Conservation (phyloP, 2,329 filamentous ascomycete species). For the Penicillium sp. region DNA sequence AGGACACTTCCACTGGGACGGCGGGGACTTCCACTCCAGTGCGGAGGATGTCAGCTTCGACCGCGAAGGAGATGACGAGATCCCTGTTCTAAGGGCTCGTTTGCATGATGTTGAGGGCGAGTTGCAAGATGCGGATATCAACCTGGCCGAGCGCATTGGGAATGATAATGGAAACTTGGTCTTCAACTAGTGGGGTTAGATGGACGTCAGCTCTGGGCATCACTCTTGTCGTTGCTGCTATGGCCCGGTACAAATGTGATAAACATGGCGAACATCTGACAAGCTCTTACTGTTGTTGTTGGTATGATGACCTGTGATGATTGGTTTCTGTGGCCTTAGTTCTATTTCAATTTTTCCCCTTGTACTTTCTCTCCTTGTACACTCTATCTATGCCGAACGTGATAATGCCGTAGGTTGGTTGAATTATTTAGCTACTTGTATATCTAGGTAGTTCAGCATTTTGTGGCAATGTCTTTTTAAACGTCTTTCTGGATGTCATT, state of each 20-base stretch:
- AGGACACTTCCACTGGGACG: constrained; percentile 49
- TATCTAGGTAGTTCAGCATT: no score
- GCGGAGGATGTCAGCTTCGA: constrained; percentile 48
- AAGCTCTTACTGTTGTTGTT: no score
- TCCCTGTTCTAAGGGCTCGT: constrained; percentile 53
- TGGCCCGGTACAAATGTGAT: background rate
- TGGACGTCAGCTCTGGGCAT: background rate
- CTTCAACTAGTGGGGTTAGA: constrained; percentile 16
- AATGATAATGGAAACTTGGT: constrained; percentile 52
- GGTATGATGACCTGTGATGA: background rate
- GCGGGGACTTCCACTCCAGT: constrained; percentile 45
- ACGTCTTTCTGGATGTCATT: no score
- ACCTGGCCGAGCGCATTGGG: constrained; percentile 54
- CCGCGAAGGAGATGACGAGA: constrained; percentile 50
- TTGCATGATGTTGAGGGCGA: constrained; percentile 48
- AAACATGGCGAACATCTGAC: background rate
- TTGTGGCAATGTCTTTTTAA: no score
- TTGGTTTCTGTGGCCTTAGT: background rate
- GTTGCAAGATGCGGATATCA: constrained; percentile 45
- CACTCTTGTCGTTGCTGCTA: background rate
- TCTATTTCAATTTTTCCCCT: background rate
- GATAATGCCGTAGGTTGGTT: no score
- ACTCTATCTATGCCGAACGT: background rate
- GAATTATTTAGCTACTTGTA: no score
- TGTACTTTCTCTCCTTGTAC: background rate